Evolutionary conservation across 371 early-diverging fungal genomes (phyloP).

Genomic region (Syncephalastrum racemosum): DNA sequence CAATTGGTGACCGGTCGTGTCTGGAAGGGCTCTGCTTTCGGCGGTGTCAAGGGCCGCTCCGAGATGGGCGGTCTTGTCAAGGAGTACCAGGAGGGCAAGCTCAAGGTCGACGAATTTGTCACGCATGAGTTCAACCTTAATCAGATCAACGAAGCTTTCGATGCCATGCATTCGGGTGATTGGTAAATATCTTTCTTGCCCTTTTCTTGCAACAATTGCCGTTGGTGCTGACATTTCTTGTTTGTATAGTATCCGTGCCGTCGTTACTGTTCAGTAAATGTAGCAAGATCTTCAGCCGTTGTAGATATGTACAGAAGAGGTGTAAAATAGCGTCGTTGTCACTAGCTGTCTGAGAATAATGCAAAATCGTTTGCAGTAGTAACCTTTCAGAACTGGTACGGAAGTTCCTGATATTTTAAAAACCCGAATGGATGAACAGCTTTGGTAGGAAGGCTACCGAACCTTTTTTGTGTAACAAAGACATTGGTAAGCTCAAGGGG

Average conservation of each 20-base stretch:
- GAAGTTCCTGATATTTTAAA: no score
- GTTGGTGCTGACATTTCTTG: slow-evolving; percentile 6
- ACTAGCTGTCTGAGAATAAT: no score
- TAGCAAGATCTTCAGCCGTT: not conserved
- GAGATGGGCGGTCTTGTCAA: slow-evolving; percentile 90
- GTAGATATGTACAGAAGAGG: no score
- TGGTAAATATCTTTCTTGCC: slow-evolving; percentile 51
- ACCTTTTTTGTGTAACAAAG: no score
- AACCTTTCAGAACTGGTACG: no score
- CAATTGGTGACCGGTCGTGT: slow-evolving; percentile 92
- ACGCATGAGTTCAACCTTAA: slow-evolving; percentile 79
- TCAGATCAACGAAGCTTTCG: slow-evolving; percentile 92
- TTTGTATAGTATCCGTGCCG: slow-evolving; percentile 62
- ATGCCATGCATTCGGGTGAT: slow-evolving; percentile 80
- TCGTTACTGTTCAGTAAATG: slow-evolving; percentile 41
- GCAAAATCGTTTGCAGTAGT: no score
- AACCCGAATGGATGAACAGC: no score
- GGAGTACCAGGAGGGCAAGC: slow-evolving; percentile 76
- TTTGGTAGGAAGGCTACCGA: no score
- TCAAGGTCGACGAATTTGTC: slow-evolving; percentile 91
- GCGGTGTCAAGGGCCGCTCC: slow-evolving; percentile 93
- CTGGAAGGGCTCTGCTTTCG: slow-evolving; percentile 97
- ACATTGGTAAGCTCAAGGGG: no score
- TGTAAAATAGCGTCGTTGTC: no score
- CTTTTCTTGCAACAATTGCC: not conserved